phyloP scores from a whole-genome alignment of 164 flowering plant genomes.

The Chloranthus sessilifolius region DNA sequence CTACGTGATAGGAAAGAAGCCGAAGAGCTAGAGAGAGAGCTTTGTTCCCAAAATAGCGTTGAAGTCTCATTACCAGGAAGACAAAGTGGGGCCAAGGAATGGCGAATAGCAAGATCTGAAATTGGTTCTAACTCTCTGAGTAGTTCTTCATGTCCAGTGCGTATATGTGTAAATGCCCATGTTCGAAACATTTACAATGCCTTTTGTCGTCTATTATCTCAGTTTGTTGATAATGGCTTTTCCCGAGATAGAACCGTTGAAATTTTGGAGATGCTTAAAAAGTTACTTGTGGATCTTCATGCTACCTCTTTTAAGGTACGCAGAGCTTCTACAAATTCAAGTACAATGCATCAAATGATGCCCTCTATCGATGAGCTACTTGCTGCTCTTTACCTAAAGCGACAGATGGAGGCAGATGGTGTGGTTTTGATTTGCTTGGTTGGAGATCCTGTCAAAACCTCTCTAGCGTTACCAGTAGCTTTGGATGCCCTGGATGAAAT shows the following conservation, averaged over 20 bases:
- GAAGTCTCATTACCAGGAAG: constrained; percentile 79
- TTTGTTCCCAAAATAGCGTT: constrained; percentile 39
- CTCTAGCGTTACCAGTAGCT: constrained; percentile 79
- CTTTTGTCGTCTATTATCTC: constrained; percentile 39
- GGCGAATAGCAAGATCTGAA: constrained; percentile 85
- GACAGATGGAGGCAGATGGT: constrained; percentile 34
- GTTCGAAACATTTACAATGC: constrained; percentile 63
- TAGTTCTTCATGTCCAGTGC: constrained; percentile 65
- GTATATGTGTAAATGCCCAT: constrained; percentile 75
- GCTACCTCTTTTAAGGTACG: constrained; percentile 51
- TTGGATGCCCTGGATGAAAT: constrained; percentile 63
- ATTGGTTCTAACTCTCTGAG: constrained; percentile 51
- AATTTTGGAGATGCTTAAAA: constrained; percentile 40
- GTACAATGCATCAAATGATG: constrained; percentile 24
- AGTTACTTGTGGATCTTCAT: constrained; percentile 36
- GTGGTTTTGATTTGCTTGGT: constrained; percentile 43
- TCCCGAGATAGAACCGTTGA: constrained; percentile 36
- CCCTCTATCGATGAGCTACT: constrained; percentile 42
- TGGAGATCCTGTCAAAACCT: constrained; percentile 69
- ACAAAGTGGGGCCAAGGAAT: constrained; percentile 84
- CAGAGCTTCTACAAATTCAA: constrained; percentile 33
- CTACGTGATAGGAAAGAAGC: constrained; percentile 56
- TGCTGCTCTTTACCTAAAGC: constrained; percentile 53
- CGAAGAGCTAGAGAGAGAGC: constrained; percentile 50
- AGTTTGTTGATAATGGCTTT: constrained; percentile 33